A percentile compares a stretch with the other conserved stretches of the same genome.
Evolutionary conservation across 2,329 filamentous ascomycete genomes (phyloP).

Genomic region (Arthrinium puccinioides): DNA sequence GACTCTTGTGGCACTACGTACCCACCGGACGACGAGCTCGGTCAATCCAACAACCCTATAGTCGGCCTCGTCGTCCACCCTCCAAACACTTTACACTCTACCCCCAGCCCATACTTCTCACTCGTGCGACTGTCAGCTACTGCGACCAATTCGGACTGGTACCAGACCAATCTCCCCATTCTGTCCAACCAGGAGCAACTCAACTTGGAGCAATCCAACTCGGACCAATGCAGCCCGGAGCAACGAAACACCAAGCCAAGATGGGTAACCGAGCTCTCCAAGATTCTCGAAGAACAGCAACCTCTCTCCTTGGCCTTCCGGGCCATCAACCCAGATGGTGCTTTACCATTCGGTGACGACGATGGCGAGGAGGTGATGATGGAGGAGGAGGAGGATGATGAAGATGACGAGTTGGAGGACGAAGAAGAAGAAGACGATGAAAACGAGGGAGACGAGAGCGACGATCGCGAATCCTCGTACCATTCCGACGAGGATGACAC

Average conservation of each 20-base stretch:
- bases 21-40: conserved; percentile 20
- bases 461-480: conserved; percentile 23
- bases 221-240: conserved; percentile 8
- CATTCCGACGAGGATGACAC: conserved; percentile 15
- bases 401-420: conserved; percentile 16
- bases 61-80: conserved; percentile 40
- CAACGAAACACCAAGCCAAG: conserved; percentile 19
- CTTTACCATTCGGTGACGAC: conserved; percentile 24
- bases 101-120: conserved; percentile 38
- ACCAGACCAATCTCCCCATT: conserved; percentile 38
- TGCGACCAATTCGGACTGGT: conserved; percentile 43
- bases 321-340: conserved; percentile 8
- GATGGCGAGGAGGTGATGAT: conserved; percentile 21
- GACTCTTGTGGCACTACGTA: conserved; percentile 41
- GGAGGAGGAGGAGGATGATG: conserved; percentile 8
- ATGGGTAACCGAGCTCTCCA: conserved; percentile 41
- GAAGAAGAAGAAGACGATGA: too few relatives aligned
- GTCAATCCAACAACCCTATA: conserved; percentile 34
- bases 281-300: conserved; percentile 35
- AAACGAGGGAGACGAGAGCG: conserved; percentile 13
- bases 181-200: conserved; percentile 9
- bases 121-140: conserved; percentile 47
- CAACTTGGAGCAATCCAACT: too few relatives aligned
- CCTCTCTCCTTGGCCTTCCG: conserved; percentile 36
- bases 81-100: conserved; percentile 20